Evolutionary conservation across 2,329 filamentous ascomycete species (phyloP).

Genomic region (Epicoccum nigrum): DNA sequence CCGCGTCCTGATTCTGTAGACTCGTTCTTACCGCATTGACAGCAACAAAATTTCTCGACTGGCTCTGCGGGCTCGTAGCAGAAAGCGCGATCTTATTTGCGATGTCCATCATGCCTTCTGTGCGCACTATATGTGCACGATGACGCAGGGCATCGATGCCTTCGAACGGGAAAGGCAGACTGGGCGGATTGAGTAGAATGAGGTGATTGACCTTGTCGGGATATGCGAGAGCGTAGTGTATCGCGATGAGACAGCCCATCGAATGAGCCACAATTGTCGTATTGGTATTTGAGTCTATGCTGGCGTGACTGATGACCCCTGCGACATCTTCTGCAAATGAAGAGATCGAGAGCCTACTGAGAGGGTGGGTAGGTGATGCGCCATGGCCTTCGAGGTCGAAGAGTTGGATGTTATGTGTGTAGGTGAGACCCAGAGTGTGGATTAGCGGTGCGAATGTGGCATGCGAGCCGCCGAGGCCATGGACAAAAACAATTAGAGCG

Average conservation of each 20-base stretch:
- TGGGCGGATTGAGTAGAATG: constrained; percentile 57
- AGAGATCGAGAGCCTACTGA: constrained; percentile 52
- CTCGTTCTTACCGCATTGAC: constrained; percentile 52
- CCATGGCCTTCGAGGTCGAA: constrained; percentile 65
- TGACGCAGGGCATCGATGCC: constrained; percentile 36
- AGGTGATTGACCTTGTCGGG: constrained; percentile 53
- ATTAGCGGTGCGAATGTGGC: constrained; percentile 57
- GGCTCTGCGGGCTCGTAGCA: constrained; percentile 48
- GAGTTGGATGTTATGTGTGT: constrained; percentile 49
- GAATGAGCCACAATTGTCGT: constrained; percentile 59
- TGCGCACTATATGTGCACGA: constrained; percentile 52
- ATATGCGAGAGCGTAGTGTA: constrained; percentile 50
- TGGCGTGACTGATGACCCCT: constrained; percentile 47
- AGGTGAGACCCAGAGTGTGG: constrained; percentile 37
- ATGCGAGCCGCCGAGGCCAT: constrained; percentile 59
- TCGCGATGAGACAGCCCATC: constrained; percentile 58
- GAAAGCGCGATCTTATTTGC: constrained; percentile 47
- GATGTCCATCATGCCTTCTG: constrained; percentile 53
- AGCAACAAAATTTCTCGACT: constrained; percentile 49
- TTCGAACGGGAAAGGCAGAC: constrained; percentile 52
- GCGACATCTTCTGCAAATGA: constrained; percentile 54
- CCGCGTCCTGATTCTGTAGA: constrained; percentile 57
- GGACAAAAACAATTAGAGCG: constrained; percentile 57
- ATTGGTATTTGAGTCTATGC: constrained; percentile 25
- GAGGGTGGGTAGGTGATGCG: constrained; percentile 58